Evolutionary conservation across 2,329 filamentous ascomycete genomes (phyloP).

Genomic region (Pleoardoris graminearum): DNA sequence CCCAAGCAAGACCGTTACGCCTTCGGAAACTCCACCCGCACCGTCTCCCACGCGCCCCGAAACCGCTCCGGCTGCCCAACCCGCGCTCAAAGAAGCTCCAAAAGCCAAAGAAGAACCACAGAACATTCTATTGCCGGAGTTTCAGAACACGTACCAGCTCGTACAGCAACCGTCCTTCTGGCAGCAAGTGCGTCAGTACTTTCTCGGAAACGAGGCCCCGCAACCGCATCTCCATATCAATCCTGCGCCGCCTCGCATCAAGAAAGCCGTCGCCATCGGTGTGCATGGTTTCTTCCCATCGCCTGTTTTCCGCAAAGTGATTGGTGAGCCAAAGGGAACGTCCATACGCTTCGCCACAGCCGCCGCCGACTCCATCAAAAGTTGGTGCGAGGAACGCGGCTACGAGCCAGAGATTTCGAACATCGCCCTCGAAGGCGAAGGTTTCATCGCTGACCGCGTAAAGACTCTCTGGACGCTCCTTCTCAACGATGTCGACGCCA

Average conservation of each 20-base stretch:
- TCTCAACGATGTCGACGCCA: conserved; percentile 91
- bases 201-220: conserved; percentile 54
- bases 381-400: conserved; percentile 72
- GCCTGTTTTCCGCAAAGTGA: conserved; percentile 80
- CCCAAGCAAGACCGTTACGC: conserved; percentile 45
- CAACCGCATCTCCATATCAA: conserved; percentile 71
- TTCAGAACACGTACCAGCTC: conserved; percentile 65
- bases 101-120: conserved; percentile 46
- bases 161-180: conserved; percentile 51
- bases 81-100: conserved; percentile 26
- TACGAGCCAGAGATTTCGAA: conserved; percentile 86
- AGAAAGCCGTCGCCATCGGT: conserved; percentile 87
- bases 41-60: conserved; percentile 32
- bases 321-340: conserved; percentile 93
- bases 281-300: conserved; percentile 94
- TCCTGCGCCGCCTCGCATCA: conserved; percentile 71
- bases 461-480: conserved; percentile 93
- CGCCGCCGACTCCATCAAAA: conserved; percentile 78
- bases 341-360: conserved; percentile 91
- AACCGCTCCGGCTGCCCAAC: conserved; percentile 32
- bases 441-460: conserved; percentile 85
- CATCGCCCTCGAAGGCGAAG: conserved; percentile 91
- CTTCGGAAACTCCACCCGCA: conserved; percentile 32
- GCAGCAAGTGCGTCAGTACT: conserved; percentile 47
- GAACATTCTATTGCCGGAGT: conserved; percentile 72